Conservation (phyloP, 257 asterid genomes). For the Gentiana straminea region DNA sequence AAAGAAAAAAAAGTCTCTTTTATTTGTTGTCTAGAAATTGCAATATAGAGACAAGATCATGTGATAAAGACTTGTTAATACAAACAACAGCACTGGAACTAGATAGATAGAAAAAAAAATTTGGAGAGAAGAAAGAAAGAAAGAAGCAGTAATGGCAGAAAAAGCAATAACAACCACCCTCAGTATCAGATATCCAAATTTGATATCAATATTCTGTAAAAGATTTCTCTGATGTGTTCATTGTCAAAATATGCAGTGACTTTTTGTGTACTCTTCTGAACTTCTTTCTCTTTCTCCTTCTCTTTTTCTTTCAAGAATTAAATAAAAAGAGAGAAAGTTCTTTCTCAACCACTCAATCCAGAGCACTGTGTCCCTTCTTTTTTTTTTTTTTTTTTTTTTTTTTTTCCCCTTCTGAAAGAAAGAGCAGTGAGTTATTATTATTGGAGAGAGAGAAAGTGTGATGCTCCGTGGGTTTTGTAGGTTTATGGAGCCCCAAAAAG, state of each 20-base stretch:
- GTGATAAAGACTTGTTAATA: no score
- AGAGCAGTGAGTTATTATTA: slow-evolving; percentile 30
- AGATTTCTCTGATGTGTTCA: not conserved
- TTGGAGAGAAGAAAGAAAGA: not conserved
- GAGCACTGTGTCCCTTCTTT: not conserved
- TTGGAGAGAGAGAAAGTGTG: slow-evolving; percentile 42
- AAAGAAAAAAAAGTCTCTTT: not conserved
- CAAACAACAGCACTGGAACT: no score
- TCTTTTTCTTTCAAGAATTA: not conserved
- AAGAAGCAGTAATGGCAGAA: slow-evolving; percentile 16
- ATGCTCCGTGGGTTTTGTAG: slow-evolving; percentile 31
- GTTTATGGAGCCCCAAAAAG: slow-evolving; percentile 39
- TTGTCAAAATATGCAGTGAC: not conserved
- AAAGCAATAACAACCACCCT: slow-evolving; percentile 13
- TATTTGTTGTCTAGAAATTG: not conserved
- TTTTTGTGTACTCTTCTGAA: not conserved
- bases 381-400: no score
- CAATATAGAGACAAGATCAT: no score
- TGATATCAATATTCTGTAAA: not conserved
- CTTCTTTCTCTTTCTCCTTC: not conserved
- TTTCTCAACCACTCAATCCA: not conserved
- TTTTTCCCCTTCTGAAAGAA: not conserved
- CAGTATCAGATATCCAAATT: not conserved
- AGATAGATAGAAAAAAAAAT: no score
- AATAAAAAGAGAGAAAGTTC: slow-evolving; percentile 5